Percentiles rank a stretch among this genome's conserved stretches.
Evolutionary conservation across 176 grass and related monocot species (phyloP).

Genomic region (Cymbopogon citratus): DNA sequence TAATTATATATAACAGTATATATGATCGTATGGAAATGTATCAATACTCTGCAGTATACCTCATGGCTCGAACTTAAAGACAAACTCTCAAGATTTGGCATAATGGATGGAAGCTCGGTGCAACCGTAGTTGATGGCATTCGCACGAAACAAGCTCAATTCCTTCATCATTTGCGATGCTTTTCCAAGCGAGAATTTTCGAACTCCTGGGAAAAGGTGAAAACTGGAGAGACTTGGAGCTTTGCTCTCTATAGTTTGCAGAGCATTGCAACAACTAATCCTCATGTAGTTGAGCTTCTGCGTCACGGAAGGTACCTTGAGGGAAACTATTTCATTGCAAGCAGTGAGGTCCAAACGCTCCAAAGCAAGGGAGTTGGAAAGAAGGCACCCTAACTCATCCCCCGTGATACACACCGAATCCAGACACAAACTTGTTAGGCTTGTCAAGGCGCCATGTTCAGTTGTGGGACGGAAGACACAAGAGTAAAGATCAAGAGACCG

Average conservation of each 20-base stretch:
- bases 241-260: conserved; percentile 6
- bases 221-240: conserved; percentile 12
- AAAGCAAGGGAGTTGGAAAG: background rate
- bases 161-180: background rate
- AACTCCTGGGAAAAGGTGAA: background rate
- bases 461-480: background rate
- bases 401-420: background rate
- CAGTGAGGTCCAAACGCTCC: background rate
- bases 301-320: background rate
- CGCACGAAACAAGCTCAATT: no score
- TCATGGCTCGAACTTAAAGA: no score
- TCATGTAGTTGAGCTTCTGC: background rate
- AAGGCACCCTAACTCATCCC: background rate
- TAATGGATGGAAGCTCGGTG: no score
- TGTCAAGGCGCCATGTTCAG: background rate
- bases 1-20: no score
- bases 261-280: background rate
- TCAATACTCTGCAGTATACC: no score
- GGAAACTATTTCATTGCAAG: background rate
- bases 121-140: no score
- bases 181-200: background rate
- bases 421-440: background rate
- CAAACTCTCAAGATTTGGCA: no score
- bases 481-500: background rate
- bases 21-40: no score